These are phyloP conservation scores for Nigrograna mackinnonii DNA, from an alignment of 2,329 filamentous ascomycete genomes.

Conservation along the genomic window DNA sequence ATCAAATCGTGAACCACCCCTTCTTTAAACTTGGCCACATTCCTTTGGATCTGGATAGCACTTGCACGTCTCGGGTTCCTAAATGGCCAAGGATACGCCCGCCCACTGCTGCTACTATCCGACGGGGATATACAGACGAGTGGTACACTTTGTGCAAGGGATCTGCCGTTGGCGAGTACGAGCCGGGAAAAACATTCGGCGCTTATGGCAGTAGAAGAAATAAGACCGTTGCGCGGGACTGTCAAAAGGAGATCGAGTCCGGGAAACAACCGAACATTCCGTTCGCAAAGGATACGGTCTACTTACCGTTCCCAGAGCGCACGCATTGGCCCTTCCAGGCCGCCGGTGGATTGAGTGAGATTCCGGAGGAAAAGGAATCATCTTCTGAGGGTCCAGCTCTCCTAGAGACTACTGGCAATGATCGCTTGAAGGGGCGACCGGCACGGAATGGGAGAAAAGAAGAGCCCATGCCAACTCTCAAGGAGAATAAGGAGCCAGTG, in stretches of 20 bases:
- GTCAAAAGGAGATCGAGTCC: constrained; percentile 52
- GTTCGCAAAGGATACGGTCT: constrained; percentile 52
- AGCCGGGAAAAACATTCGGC: constrained; percentile 49
- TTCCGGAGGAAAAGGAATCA: constrained; percentile 43
- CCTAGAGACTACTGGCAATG: constrained; percentile 52
- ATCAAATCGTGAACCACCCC: constrained; percentile 76
- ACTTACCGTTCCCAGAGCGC: constrained; percentile 48
- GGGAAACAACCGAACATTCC: constrained; percentile 54
- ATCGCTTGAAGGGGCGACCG: constrained; percentile 31
- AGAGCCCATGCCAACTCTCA: constrained; percentile 29
- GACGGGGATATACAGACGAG: constrained; percentile 53
- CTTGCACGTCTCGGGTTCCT: constrained; percentile 50
- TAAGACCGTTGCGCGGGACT: constrained; percentile 54
- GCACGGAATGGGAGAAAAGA: constrained; percentile 24
- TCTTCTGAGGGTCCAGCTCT: constrained; percentile 44
- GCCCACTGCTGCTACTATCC: constrained; percentile 47
- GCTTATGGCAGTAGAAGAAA: constrained; percentile 51
- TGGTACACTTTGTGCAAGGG: constrained; percentile 55
- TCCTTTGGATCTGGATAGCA: constrained; percentile 56
- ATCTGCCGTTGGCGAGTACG: constrained; percentile 54
- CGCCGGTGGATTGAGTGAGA: constrained; percentile 40
- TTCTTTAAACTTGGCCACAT: constrained; percentile 81
- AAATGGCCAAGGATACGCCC: constrained; percentile 50
- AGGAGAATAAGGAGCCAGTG: constrained; percentile 41
- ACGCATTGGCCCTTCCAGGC: constrained; percentile 39